Evolutionary conservation across 1,284 basidiomycete genomes (phyloP), one percentile per base, ranked within the genome.

Genomic region (Violaceomyces palustris): DNA sequence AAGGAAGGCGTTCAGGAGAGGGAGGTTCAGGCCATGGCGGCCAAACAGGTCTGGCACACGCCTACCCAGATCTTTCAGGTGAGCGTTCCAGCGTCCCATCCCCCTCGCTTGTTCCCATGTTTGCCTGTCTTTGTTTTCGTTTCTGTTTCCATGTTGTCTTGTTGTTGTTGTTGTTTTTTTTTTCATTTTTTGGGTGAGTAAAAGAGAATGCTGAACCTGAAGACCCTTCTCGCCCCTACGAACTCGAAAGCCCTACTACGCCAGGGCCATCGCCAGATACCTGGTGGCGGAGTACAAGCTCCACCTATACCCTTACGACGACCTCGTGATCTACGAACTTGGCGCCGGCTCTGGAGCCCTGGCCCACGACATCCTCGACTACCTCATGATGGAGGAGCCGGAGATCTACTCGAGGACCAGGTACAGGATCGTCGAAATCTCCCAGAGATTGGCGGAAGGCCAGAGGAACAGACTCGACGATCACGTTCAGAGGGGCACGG

Each of bases 1-100:
- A 17, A 50, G 47, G 41, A 47, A 15, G 45, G 50, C 18, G 53
- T 59, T 1, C 47, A 53, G 15, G 61, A 65, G 21, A 25, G 40
- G n/a, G 48, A 77, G 75, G 61, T 70, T 1, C 51, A 64, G 26
- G 39, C 49, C 2, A 70, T 70, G 70, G 67, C 65, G 0, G 90
- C 90, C 5, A 80, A 83, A 64, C 94, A 99, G 74, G 80, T 98
- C 42, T 99, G 94, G 94, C 94, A 99, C 76, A 99, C 94, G 0
- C 94, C 94, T 0, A 96, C 91, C 2, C 93, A 98, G 74, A 77
- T 99, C 29, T 97, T 98, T 80, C 90, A 93, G 81, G 92, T 91
- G 66, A 51, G n/a, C n/a, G n/a, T n/a, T n/a, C n/a, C n/a, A n/a
- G n/a, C n/a, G n/a, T n/a, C n/a, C n/a, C n/a, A n/a, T n/a, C n/a